Evolutionary conservation across 225 moss, liverwort and hornwort species (phyloP).

Genomic region (Physcomitrellopsis africana): DNA sequence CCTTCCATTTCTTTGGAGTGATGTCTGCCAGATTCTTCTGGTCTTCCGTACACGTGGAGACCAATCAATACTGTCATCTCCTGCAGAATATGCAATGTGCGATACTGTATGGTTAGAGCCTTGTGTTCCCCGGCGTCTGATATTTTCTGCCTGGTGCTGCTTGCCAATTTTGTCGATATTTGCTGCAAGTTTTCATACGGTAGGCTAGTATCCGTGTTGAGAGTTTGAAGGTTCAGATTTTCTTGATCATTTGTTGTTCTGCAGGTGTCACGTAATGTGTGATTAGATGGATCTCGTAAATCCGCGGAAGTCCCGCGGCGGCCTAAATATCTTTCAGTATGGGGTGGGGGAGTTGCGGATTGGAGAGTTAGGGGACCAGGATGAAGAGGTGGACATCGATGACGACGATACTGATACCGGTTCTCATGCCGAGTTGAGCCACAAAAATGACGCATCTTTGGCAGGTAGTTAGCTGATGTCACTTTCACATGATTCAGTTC

Average conservation of each 20-base stretch:
- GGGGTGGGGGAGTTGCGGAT: slow-evolving; percentile 40
- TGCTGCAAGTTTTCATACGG: slow-evolving; percentile 3
- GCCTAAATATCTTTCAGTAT: slow-evolving; percentile 29
- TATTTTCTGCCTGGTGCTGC: background rate
- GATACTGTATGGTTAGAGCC: background rate
- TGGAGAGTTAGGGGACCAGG: slow-evolving; percentile 45
- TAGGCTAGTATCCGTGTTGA: slow-evolving; percentile 1
- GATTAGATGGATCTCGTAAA: slow-evolving; percentile 50
- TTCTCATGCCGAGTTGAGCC: slow-evolving; percentile 9
- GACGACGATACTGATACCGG: slow-evolving; percentile 37
- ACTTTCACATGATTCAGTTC: background rate
- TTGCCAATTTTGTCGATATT: slow-evolving; percentile 1
- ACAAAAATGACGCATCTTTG: slow-evolving; percentile 22
- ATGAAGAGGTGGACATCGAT: slow-evolving; percentile 59
- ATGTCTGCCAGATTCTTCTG: background rate
- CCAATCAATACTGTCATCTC: background rate
- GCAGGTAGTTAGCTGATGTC: slow-evolving; percentile 34
- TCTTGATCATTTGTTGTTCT: slow-evolving; percentile 17
- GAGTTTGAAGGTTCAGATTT: slow-evolving; percentile 5
- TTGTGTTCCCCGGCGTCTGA: background rate
- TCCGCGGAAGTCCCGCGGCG: slow-evolving; percentile 28
- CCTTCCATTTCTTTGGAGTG: background rate
- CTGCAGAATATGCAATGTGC: background rate
- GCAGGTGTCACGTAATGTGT: slow-evolving; percentile 41
- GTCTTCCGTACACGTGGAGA: background rate